Evolutionary conservation across 345 rosid genomes (phyloP), one percentile per base, ranked within the genome.

Genomic region (Aurinia saxatilis): DNA sequence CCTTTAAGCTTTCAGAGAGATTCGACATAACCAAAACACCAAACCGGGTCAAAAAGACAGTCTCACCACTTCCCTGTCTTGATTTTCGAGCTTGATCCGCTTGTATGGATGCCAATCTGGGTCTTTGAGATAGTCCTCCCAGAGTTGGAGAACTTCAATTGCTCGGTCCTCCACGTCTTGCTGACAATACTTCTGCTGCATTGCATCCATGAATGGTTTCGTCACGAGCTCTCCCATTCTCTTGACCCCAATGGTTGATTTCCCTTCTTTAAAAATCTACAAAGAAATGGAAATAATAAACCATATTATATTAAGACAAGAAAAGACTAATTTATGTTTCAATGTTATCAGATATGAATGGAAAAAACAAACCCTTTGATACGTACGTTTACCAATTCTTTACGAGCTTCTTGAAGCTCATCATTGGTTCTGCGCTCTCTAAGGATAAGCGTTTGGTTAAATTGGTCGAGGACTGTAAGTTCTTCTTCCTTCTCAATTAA

Each of bases 201-300:
- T 78, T 44, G 79, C 95, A 69, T 80, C 88, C 60, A 79, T 55
- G 77, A 93, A 90, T 3, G 99, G 96, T 75, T 75, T 75, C 10
- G 70, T 65, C 53, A 90, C 85, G 37, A 93, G 96, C 65, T 89
- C 97, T 71, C 99, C 97, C 97, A 93, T 90, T 69, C 97, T 81
- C 82, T 82, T 93, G 27, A 90, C 82, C 51, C 88, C 84, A 53
- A 93, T 84, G 34, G 50, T 53, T 59, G 78, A 41, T 57, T 50
- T 65, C 54, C 77, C 30, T 13, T 89, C 93, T 78, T 78, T 85
- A 71, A 87, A 57, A 14, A 76, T 81, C 96, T 91, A 64, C 52
- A 72, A 74, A 36, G 38, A 48, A 54, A 68, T 63, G 14, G n/a
- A 30, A 57, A 54, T 35, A 60, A 37, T 41, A 57, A 31, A n/a